These are phyloP conservation scores for Penicillium waksmanii DNA, from an alignment of 495 filamentous ascomycete genomes.

Conservation along the genomic window DNA sequence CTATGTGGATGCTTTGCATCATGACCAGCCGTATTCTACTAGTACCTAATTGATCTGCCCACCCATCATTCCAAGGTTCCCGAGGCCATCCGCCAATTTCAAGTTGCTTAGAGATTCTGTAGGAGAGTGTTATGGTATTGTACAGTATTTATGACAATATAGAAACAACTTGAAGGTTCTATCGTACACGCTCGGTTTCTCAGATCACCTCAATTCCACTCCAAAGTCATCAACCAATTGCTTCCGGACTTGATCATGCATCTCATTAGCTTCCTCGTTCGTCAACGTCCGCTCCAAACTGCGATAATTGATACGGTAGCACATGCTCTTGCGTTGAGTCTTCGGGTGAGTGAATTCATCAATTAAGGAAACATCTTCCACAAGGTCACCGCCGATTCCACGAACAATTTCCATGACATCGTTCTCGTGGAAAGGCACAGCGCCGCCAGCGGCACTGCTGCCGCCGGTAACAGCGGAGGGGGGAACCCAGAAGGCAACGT, in stretches of 20 bases:
- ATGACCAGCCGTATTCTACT: not conserved
- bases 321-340: slow-evolving; percentile 78
- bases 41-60: too few species aligned
- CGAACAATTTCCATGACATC: slow-evolving; percentile 96
- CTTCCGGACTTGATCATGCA: slow-evolving; percentile 69
- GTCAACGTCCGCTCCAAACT: slow-evolving; percentile 87
- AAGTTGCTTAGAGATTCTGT: not conserved
- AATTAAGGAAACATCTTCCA: slow-evolving; percentile 81
- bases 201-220: slow-evolving; percentile 74
- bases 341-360: slow-evolving; percentile 92
- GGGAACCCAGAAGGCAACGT: slow-evolving; percentile 91
- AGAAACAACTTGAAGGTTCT: slow-evolving; percentile 2
- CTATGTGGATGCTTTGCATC: not conserved
- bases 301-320: slow-evolving; percentile 90
- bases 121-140: slow-evolving; percentile 12
- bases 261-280: slow-evolving; percentile 72
- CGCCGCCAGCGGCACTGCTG: slow-evolving; percentile 56
- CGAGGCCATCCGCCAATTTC: too few species aligned
- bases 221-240: slow-evolving; percentile 69
- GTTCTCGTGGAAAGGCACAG: slow-evolving; percentile 78
- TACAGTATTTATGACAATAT: slow-evolving; percentile 23
- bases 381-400: slow-evolving; percentile 74
- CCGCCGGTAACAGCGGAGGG: slow-evolving; percentile 46
- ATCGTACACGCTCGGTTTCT: slow-evolving; percentile 18
- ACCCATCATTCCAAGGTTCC: too few species aligned